phyloP scores from a whole-genome alignment of 2,329 filamentous ascomycete species.

The Lecanoromycetidae sp. region DNA sequence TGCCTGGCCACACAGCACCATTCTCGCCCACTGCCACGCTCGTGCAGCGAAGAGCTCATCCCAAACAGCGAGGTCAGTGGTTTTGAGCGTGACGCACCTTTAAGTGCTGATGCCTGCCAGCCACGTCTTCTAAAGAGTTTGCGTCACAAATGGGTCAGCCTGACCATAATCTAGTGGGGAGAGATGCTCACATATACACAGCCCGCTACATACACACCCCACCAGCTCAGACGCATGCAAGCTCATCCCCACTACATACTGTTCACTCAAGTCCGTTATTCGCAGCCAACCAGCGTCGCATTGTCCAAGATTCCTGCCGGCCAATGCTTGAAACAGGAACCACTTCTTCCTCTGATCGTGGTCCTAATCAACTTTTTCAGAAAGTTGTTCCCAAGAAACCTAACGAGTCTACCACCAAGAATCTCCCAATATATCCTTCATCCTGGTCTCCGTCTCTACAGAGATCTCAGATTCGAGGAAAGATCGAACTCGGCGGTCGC shows the following conservation, averaged over 20 bases:
- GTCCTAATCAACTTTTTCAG: neutral
- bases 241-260: conserved; percentile 11
- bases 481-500: conserved; percentile 21
- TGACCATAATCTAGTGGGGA: neutral
- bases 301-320: neutral
- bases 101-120: neutral
- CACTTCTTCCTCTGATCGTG: neutral
- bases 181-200: neutral
- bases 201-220: conserved; percentile 6
- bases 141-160: conserved; percentile 1
- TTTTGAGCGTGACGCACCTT: neutral
- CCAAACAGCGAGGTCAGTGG: neutral
- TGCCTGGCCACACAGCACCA: conserved; percentile 3
- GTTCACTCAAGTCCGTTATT: conserved; percentile 13
- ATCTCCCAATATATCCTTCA: neutral
- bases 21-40: neutral
- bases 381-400: neutral
- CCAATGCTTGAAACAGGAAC: neutral
- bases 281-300: conserved; percentile 6
- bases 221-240: neutral
- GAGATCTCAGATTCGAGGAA: neutral
- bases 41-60: neutral
- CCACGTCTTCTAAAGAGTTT: neutral
- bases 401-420: neutral
- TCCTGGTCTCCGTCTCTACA: neutral